Percentiles rank a stretch among this genome's conserved stretches.
phyloP scores from a whole-genome alignment of 1,284 basidiomycete species.

The Termitomyces sp. region DNA sequence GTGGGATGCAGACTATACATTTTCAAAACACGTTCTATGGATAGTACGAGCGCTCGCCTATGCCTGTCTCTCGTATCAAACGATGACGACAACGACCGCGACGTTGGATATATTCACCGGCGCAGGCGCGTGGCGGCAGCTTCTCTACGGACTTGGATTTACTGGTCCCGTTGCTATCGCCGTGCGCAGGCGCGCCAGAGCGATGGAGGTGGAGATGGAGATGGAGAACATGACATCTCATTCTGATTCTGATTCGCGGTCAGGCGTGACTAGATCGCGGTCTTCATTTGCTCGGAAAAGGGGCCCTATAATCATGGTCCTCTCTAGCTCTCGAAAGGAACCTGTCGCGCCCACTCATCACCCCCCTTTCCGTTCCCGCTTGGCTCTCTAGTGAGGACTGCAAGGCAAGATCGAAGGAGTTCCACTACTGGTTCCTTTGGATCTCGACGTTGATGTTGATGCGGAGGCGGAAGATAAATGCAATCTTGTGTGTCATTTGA shows the following conservation, averaged over 20 bases:
- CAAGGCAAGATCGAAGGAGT: slow-evolving; percentile 1
- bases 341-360: background rate
- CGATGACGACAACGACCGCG: no score
- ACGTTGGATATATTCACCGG: background rate
- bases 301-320: background rate
- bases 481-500: slow-evolving; percentile 17
- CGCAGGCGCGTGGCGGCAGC: slow-evolving; percentile 14
- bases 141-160: slow-evolving; percentile 27
- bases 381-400: background rate
- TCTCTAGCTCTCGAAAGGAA: background rate
- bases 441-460: background rate
- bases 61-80: slow-evolving; percentile 34
- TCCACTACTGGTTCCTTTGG: background rate
- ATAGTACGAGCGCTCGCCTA: no score
- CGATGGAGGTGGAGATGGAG: background rate
- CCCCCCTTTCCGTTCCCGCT: no score
- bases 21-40: no score
- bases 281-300: background rate
- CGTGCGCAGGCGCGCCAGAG: background rate
- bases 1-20: no score
- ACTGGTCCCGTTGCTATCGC: background rate
- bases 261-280: background rate
- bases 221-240: background rate
- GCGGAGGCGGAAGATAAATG: slow-evolving; percentile 18
- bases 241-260: background rate